Evolutionary conservation across 2,329 filamentous ascomycete species (phyloP).

Genomic region (Colletotrichum falcatum): DNA sequence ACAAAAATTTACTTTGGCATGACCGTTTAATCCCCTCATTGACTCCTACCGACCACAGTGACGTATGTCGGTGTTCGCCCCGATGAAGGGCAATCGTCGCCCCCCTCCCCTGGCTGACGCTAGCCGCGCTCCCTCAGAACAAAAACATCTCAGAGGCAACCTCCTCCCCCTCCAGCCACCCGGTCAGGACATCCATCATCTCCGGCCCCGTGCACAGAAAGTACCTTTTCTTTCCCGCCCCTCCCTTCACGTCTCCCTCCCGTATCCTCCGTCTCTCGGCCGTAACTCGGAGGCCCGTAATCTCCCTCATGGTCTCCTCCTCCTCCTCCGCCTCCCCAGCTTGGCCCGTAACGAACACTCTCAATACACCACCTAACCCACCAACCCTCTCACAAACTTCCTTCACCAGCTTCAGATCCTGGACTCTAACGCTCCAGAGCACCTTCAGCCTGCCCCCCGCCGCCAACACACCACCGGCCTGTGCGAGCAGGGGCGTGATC

Average conservation of each 20-base stretch:
- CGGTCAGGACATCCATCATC: conserved; percentile 55
- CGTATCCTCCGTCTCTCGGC: conserved; percentile 55
- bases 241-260: conserved; percentile 53
- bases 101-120: background rate
- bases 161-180: conserved; percentile 67
- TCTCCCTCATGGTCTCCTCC: conserved; percentile 50
- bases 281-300: conserved; percentile 51
- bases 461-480: conserved; percentile 63
- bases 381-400: conserved; percentile 67
- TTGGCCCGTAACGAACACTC: conserved; percentile 73
- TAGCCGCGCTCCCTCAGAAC: conserved; percentile 55
- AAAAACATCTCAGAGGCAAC: conserved; percentile 71
- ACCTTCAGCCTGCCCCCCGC: conserved; percentile 60
- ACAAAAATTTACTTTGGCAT: background rate
- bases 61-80: background rate
- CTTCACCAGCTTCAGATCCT: conserved; percentile 72
- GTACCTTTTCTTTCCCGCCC: conserved; percentile 61
- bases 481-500: conserved; percentile 83
- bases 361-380: conserved; percentile 63
- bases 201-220: conserved; percentile 61
- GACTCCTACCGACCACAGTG: background rate
- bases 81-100: background rate
- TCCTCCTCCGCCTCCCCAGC: conserved; percentile 47
- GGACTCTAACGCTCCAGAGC: conserved; percentile 74
- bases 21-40: background rate